A percentile compares a stretch with the other conserved stretches of the same genome.
phyloP scores from a whole-genome alignment of 2,329 filamentous ascomycete species.

The Penicillium sp. region DNA sequence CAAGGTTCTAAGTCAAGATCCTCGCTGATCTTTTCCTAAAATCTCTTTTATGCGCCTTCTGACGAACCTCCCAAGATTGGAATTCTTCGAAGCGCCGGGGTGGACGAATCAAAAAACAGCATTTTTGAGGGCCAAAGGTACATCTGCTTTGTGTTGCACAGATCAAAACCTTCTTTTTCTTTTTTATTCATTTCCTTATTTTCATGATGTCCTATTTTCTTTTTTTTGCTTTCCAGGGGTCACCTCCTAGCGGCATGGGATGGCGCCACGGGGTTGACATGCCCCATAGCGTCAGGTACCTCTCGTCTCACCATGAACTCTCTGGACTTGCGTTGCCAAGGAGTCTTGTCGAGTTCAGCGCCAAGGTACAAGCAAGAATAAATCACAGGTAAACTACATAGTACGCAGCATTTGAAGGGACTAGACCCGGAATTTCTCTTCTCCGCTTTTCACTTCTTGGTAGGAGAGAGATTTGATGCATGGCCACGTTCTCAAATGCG shows the following conservation, averaged over 20 bases:
- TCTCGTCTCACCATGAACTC: neutral
- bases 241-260: neutral
- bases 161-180: neutral
- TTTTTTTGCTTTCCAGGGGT: neutral
- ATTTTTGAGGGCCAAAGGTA: neutral
- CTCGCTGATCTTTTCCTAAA: neutral
- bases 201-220: too few relatives aligned
- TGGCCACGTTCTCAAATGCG: too few relatives aligned
- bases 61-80: too few relatives aligned
- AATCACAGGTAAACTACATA: neutral
- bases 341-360: neutral
- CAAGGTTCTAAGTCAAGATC: neutral
- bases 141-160: neutral
- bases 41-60: neutral
- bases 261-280: neutral
- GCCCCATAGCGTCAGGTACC: neutral
- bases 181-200: neutral
- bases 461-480: too few relatives aligned
- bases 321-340: neutral
- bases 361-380: neutral
- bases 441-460: too few relatives aligned
- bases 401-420: too few relatives aligned
- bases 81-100: constrained; percentile 1
- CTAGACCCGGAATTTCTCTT: too few relatives aligned
- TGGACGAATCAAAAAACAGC: neutral